phyloP scores from a whole-genome alignment of 768 basidiomycete genomes.

The Tulasnella sp. region DNA sequence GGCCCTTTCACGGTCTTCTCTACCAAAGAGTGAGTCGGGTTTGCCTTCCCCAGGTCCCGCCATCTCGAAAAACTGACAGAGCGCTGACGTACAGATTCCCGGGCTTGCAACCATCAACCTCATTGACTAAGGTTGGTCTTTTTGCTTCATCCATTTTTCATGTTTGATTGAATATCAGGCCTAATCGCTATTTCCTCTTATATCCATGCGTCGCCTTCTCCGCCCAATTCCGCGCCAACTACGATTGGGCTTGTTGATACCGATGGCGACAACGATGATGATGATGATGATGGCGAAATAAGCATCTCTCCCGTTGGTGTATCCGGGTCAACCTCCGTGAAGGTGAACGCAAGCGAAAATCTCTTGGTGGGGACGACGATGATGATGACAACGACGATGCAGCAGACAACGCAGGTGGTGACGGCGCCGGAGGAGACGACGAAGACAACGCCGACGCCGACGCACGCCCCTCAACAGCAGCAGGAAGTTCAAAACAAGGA shows the following conservation, averaged over 20 bases:
- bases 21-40: conserved; percentile 39
- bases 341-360: conserved; percentile 41
- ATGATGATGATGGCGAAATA: not conserved
- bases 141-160: not conserved
- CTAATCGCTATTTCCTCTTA: conserved; percentile 1
- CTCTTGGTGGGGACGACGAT: conserved; percentile 1
- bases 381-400: conserved; percentile 13
- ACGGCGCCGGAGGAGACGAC: not conserved
- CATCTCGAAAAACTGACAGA: not conserved
- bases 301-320: conserved; percentile 39
- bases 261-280: too few species aligned
- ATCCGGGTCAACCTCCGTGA: conserved; percentile 50
- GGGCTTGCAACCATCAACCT: conserved; percentile 52
- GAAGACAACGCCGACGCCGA: not conserved
- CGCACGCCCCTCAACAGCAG: too few species aligned
- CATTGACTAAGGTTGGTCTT: conserved; percentile 47
- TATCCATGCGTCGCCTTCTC: not conserved
- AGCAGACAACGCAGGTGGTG: conserved; percentile 6
- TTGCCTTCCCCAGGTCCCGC: not conserved
- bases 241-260: not conserved
- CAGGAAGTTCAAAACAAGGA: too few species aligned
- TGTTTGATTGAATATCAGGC: not conserved
- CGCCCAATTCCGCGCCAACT: not conserved
- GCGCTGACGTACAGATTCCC: conserved; percentile 34
- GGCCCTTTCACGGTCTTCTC: conserved; percentile 54